Evolutionary conservation across 192 early-diverging fungal species (phyloP).

Genomic region (Backusella tuberculispora): DNA sequence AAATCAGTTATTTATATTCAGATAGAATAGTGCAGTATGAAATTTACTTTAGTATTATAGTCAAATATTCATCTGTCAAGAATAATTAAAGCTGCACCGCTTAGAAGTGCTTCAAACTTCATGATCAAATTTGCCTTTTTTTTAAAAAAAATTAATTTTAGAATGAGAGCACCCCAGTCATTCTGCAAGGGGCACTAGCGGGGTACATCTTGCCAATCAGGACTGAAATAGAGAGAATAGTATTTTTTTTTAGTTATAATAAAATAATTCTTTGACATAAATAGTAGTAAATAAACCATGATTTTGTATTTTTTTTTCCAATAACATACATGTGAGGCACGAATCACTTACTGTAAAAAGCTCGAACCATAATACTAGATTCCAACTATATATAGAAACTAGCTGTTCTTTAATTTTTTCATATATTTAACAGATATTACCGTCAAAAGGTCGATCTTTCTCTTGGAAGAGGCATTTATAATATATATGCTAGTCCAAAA

Average conservation of each 20-base stretch:
- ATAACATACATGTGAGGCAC: constrained; percentile 13
- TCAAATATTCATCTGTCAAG: not conserved
- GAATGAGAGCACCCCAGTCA: not conserved
- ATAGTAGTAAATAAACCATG: not conserved
- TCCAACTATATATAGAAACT: constrained; percentile 14
- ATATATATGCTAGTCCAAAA: not conserved
- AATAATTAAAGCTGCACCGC: not conserved
- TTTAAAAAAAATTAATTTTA: constrained; percentile 2
- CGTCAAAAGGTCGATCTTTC: not conserved
- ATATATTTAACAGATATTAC: not conserved
- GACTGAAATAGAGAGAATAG: not conserved
- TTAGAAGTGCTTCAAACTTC: not conserved
- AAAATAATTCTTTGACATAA: not conserved
- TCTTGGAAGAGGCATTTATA: not conserved
- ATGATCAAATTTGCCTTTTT: constrained; percentile 2
- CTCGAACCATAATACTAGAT: not conserved
- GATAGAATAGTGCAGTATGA: not conserved
- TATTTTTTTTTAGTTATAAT: constrained; percentile 6
- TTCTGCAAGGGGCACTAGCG: constrained; percentile 9
- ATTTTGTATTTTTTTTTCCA: not conserved
- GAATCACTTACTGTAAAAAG: constrained; percentile 7
- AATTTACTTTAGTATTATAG: not conserved
- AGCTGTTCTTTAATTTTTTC: not conserved
- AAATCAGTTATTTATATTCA: not conserved
- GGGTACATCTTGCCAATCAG: constrained; percentile 8